Conservation (phyloP, 768 basidiomycete genomes). For the Hypholoma sublateritium region DNA sequence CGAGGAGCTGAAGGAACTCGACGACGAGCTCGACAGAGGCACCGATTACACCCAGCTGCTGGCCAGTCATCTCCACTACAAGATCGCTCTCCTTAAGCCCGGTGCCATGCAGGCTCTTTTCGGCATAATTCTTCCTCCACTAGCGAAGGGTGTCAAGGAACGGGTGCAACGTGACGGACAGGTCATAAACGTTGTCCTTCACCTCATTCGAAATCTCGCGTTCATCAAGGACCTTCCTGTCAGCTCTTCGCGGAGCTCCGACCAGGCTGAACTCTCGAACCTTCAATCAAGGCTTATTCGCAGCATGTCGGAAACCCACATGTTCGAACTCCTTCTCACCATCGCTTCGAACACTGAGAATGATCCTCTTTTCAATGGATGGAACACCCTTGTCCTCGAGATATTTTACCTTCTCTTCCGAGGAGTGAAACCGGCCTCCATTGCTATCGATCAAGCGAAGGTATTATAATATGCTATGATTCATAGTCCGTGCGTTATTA, state of each 20-base stretch:
- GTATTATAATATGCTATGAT: conserved; percentile 32
- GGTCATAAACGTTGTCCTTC: conserved; percentile 83
- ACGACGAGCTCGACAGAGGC: conserved; percentile 75
- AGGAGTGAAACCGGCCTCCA: conserved; percentile 62
- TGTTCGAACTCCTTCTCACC: conserved; percentile 78
- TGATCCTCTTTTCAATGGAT: conserved; percentile 79
- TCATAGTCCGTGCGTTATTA: conserved; percentile 4
- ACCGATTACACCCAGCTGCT: conserved; percentile 89
- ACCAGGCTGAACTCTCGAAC: conserved; percentile 75
- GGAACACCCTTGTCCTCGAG: conserved; percentile 90
- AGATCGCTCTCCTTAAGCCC: conserved; percentile 70
- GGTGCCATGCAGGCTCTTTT: conserved; percentile 73
- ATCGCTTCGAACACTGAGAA: conserved; percentile 76
- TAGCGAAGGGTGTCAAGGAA: conserved; percentile 69
- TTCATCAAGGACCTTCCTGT: conserved; percentile 87
- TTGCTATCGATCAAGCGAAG: conserved; percentile 63
- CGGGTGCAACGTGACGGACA: conserved; percentile 80
- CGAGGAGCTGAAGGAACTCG: conserved; percentile 90
- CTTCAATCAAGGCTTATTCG: conserved; percentile 79
- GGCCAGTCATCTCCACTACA: conserved; percentile 85
- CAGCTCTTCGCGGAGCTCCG: conserved; percentile 69
- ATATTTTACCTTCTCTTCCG: conserved; percentile 91
- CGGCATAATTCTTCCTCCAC: conserved; percentile 72
- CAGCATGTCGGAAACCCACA: conserved; percentile 67
- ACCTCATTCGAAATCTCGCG: conserved; percentile 90